Evolutionary conservation across 1,284 basidiomycete species (phyloP), one percentile per base, ranked within the genome.

Genomic region (Leccinum fuscescens): DNA sequence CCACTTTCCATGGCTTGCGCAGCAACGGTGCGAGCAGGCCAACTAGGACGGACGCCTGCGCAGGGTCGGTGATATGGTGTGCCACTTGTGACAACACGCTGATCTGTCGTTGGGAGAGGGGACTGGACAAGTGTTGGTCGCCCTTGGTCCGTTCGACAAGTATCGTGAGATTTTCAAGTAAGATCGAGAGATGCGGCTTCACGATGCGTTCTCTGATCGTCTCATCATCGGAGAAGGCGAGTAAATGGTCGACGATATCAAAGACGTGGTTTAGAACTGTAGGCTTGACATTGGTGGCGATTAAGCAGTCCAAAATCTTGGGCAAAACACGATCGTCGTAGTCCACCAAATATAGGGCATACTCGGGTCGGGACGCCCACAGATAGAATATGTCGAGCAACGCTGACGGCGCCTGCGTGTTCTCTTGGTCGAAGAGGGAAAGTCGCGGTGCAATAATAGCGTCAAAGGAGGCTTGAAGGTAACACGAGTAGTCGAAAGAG

Each of bases 391-490:
- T 80, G 37, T 97, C 93, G 46, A 99, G 79, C 29, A 98, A 80
- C 0, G 94, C 89, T 0, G 95, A 96, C 0, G 96, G 94, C 0
- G 93, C 85, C 75, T 99, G 96, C 0, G 92, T 93, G 69, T 96
- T 98, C 75, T 99, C 96, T 53, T 79, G 79, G 59, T 92, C 87
- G 22, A 99, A 81, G 4, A 79, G 76, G 0, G 84, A 78, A 27
- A 99, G 79, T 17, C 96, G 90, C 0, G 96, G 95, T 0, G 89
- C 88, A 68, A 99, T 90, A 74, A 94, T 84, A 0, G 82, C 77
- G 2, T 79, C 65, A 76, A 94, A 97, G 11, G 89, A 82, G 9
- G 81, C 76, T 1, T 78, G 74, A 65, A 98, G 79, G 75, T 88
- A 97, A 0, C 86, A 81, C 0, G 78, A 67, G 76, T 92, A 96